phyloP scores from a whole-genome alignment of 2,329 filamentous ascomycete species.

The Orbilia brochopaga region DNA sequence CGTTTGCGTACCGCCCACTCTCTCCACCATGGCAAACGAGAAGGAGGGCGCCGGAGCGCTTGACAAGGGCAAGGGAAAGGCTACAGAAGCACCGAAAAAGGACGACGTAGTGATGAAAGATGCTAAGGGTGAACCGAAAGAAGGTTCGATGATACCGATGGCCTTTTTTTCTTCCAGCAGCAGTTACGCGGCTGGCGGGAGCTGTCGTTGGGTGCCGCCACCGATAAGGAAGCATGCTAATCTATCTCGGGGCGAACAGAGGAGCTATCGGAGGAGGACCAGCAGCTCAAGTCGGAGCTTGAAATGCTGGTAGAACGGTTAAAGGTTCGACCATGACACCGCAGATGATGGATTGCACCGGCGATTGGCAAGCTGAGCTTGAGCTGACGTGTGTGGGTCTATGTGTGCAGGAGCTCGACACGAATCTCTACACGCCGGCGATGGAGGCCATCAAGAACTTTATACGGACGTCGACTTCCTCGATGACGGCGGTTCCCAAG shows the following conservation, averaged over 20 bases:
- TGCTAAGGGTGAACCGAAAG: conserved; percentile 70
- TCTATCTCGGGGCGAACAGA: conserved; percentile 63
- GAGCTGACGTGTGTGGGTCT: conserved; percentile 33
- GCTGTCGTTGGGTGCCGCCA: conserved; percentile 56
- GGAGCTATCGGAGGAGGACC: conserved; percentile 96
- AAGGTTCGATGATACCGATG: conserved; percentile 63
- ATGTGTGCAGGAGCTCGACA: conserved; percentile 77
- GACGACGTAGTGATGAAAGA: conserved; percentile 66
- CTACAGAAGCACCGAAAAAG: conserved; percentile 72
- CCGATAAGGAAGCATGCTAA: conserved; percentile 53
- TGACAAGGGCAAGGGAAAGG: conserved; percentile 98
- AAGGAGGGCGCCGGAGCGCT: conserved; percentile 81
- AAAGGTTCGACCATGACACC: conserved; percentile 62
- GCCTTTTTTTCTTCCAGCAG: conserved; percentile 56
- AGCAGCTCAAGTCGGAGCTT: conserved; percentile 96
- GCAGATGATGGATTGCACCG: conserved; percentile 35
- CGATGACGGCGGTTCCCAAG: conserved; percentile 98
- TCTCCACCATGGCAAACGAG: conserved; percentile 81
- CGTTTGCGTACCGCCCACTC: conserved; percentile 55
- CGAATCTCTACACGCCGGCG: conserved; percentile 85
- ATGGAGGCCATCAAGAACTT: conserved; percentile 96
- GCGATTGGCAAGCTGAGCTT: conserved; percentile 27
- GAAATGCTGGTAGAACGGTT: conserved; percentile 97
- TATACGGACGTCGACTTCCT: conserved; percentile 98
- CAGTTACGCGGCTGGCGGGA: conserved; percentile 53